phyloP scores from a whole-genome alignment of 768 basidiomycete species.

The Pulveroboletus sp. region DNA sequence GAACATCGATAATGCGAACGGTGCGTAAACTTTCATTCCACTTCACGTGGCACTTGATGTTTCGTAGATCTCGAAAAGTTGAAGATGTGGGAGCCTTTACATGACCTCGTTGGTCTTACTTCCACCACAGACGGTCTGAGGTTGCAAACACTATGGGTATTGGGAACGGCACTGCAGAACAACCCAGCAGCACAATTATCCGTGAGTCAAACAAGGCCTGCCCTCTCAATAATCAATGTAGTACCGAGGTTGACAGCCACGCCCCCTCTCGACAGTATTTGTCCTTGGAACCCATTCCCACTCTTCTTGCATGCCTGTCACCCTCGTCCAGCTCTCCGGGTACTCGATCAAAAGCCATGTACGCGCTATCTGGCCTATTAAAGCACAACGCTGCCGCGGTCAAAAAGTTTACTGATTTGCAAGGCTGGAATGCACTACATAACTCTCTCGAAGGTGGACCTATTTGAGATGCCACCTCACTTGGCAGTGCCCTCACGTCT shows the following conservation, averaged over 20 bases:
- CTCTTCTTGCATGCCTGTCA: conserved; percentile 56
- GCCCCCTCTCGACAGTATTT: conserved; percentile 45
- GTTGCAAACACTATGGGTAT: conserved; percentile 73
- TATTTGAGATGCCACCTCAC: background rate
- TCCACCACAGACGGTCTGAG: conserved; percentile 56
- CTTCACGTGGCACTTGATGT: background rate
- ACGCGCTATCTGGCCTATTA: conserved; percentile 70
- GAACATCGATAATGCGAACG: conserved; percentile 87
- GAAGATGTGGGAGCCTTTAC: conserved; percentile 74
- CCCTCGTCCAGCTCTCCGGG: conserved; percentile 48
- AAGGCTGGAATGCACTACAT: conserved; percentile 63
- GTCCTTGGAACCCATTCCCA: conserved; percentile 58
- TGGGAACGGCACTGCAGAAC: conserved; percentile 87
- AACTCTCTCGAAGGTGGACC: conserved; percentile 55
- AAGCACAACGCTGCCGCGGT: conserved; percentile 76
- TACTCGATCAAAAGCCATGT: conserved; percentile 75
- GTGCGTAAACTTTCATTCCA: conserved; percentile 25
- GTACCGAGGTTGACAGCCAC: conserved; percentile 1
- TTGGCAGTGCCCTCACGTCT: conserved; percentile 1
- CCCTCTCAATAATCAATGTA: background rate
- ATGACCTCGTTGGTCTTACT: conserved; percentile 53
- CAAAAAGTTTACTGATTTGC: conserved; percentile 39
- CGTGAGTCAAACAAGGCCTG: conserved; percentile 38
- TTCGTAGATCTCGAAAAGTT: conserved; percentile 65
- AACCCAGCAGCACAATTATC: conserved; percentile 79